Evolutionary conservation across 306 rosid species (phyloP).

Genomic region (Ammopiptanthus mongolicus): DNA sequence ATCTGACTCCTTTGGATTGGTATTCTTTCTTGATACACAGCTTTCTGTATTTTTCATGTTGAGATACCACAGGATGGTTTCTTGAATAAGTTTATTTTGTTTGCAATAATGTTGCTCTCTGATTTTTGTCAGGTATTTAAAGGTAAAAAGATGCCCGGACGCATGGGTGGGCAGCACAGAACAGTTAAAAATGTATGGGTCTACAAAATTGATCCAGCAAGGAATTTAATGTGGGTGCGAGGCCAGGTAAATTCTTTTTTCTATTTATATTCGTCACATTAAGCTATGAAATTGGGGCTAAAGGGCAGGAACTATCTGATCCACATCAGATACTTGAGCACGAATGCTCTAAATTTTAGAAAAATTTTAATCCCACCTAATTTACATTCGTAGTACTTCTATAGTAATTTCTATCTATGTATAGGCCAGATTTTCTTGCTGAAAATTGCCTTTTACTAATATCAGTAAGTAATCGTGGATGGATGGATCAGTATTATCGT

Average conservation of each 20-base stretch:
- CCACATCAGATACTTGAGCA: background rate
- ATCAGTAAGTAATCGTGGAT: background rate
- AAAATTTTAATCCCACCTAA: background rate
- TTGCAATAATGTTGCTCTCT: background rate
- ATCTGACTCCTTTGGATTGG: slow-evolving; percentile 4
- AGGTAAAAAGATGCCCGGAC: slow-evolving; percentile 87
- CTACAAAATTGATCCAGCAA: slow-evolving; percentile 88
- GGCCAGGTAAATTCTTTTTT: slow-evolving; percentile 72
- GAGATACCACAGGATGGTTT: background rate
- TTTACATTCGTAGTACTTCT: background rate
- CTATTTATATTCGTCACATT: background rate
- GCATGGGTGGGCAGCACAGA: slow-evolving; percentile 89
- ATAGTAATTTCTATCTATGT: background rate
- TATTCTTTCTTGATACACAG: background rate
- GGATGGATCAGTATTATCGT: background rate
- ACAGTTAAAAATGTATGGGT: slow-evolving; percentile 94
- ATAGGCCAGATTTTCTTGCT: background rate
- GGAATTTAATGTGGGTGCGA: slow-evolving; percentile 89
- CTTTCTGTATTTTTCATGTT: slow-evolving; percentile 9
- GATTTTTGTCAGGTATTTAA: slow-evolving; percentile 55
- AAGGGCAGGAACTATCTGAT: background rate
- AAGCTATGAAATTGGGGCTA: background rate
- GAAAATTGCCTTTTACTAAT: background rate
- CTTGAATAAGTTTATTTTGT: background rate
- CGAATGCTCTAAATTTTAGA: background rate